These are phyloP conservation scores for Aspergillus sclerotialis DNA, from an alignment of 2,329 filamentous ascomycete genomes.

Conservation along the genomic window DNA sequence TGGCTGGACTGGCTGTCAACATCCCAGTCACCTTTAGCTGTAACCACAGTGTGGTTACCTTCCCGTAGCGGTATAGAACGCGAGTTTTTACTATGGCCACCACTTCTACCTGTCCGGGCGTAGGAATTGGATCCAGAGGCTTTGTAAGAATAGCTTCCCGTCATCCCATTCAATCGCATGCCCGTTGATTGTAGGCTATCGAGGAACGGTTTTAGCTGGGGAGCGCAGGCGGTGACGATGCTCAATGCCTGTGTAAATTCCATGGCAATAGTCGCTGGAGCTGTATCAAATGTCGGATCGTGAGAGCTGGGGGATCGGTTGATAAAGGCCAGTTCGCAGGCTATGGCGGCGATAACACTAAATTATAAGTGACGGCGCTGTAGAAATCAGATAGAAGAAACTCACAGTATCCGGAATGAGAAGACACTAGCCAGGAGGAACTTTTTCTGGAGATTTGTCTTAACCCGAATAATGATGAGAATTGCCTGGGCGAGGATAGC, in stretches of 20 bases:
- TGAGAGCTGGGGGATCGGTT: slow-evolving; percentile 3
- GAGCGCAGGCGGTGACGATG: slow-evolving; percentile 22
- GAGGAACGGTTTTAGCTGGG: slow-evolving; percentile 25
- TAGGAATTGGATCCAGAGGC: background rate
- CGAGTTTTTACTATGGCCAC: slow-evolving; percentile 3
- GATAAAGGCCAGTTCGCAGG: slow-evolving; percentile 16
- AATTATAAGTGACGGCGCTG: no score
- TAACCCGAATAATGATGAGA: slow-evolving; percentile 16
- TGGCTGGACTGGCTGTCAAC: slow-evolving; percentile 19
- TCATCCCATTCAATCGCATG: slow-evolving; percentile 16
- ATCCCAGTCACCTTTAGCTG: slow-evolving; percentile 12
- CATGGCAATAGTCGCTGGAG: slow-evolving; percentile 12
- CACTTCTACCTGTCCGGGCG: background rate
- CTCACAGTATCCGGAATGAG: slow-evolving; percentile 16
- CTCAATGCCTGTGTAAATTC: slow-evolving; percentile 17
- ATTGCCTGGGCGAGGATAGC: slow-evolving; percentile 17
- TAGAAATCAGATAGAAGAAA: slow-evolving; percentile 1
- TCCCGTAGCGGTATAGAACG: slow-evolving; percentile 2
- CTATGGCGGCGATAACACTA: slow-evolving; percentile 18
- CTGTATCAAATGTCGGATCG: slow-evolving; percentile 16
- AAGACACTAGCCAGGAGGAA: slow-evolving; percentile 14
- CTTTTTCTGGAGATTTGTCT: slow-evolving; percentile 14
- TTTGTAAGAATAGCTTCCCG: slow-evolving; percentile 1
- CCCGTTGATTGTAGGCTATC: slow-evolving; percentile 22
- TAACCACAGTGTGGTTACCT: slow-evolving; percentile 10